phyloP scores from a whole-genome alignment of 441 rosid genomes.

The Jatropha multifida region DNA sequence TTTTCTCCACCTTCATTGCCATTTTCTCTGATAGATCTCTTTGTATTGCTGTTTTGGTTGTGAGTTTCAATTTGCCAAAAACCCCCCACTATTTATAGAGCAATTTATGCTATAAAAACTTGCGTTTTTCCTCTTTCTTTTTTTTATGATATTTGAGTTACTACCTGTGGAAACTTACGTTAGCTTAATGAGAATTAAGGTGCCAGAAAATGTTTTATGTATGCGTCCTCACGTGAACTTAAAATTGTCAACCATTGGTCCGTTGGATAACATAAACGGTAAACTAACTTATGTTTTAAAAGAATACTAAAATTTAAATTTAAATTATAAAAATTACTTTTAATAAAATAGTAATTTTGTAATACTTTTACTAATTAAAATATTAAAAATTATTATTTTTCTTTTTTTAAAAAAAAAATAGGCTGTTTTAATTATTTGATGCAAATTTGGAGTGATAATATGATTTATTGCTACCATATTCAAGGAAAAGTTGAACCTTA shows the following conservation, averaged over 20 bases:
- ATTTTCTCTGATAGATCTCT: neutral
- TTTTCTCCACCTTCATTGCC: slow-evolving; percentile 27
- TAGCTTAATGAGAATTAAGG: neutral
- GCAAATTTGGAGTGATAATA: no score
- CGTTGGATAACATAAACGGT: neutral
- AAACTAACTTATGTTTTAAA: no score
- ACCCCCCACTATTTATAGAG: neutral
- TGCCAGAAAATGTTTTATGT: neutral
- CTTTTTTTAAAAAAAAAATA: no score
- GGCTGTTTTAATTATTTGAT: no score
- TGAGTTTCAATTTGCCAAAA: neutral
- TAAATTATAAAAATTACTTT: no score
- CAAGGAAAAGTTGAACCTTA: no score
- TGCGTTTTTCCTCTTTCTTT: neutral
- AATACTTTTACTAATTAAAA: no score
- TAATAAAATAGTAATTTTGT: no score
- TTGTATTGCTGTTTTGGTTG: neutral
- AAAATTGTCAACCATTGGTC: neutral
- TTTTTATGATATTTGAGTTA: neutral
- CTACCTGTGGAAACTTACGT: neutral
- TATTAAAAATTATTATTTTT: no score
- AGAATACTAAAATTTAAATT: no score
- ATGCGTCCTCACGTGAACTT: neutral
- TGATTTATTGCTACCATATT: no score
- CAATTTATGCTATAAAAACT: neutral